Evolutionary conservation across 805 yeast species (phyloP).

Genomic region (Cyberlindnera lachancei): DNA sequence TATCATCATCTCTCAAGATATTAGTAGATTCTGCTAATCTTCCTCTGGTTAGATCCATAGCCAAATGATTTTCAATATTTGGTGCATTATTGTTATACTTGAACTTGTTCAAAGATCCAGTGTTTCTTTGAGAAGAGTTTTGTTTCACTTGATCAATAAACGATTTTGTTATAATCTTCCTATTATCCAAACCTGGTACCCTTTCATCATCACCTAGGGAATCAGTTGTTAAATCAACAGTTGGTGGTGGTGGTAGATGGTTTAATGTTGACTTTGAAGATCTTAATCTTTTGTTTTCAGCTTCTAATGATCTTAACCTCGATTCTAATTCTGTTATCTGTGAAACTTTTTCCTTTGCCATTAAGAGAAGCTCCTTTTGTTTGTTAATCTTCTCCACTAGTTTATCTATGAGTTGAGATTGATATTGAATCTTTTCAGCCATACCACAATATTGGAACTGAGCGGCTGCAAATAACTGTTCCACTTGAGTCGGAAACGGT

Average conservation of each 20-base stretch:
- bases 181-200: slow-evolving; percentile 1
- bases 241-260: slow-evolving; percentile 8
- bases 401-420: slow-evolving; percentile 8
- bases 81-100: background rate
- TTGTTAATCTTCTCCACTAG: slow-evolving; percentile 14
- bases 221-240: slow-evolving; percentile 18
- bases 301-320: slow-evolving; percentile 7
- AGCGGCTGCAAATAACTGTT: slow-evolving; percentile 18
- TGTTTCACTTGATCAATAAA: slow-evolving; percentile 15
- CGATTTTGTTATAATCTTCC: slow-evolving; percentile 10
- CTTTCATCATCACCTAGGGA: slow-evolving; percentile 15
- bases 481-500: slow-evolving; percentile 18
- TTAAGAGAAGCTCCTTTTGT: slow-evolving; percentile 15
- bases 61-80: background rate
- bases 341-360: slow-evolving; percentile 19
- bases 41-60: slow-evolving; percentile 11
- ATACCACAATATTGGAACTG: slow-evolving; percentile 19
- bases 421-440: slow-evolving; percentile 15
- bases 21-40: slow-evolving; percentile 21
- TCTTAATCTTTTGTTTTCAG: slow-evolving; percentile 5
- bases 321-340: slow-evolving; percentile 11
- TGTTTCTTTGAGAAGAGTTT: slow-evolving; percentile 12
- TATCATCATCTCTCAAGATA: slow-evolving; percentile 8
- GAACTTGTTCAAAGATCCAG: slow-evolving; percentile 1
- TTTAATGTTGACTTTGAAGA: background rate